phyloP scores from a whole-genome alignment of 1,139 yeast genomes.

The Sugiyamaella pinicola region DNA sequence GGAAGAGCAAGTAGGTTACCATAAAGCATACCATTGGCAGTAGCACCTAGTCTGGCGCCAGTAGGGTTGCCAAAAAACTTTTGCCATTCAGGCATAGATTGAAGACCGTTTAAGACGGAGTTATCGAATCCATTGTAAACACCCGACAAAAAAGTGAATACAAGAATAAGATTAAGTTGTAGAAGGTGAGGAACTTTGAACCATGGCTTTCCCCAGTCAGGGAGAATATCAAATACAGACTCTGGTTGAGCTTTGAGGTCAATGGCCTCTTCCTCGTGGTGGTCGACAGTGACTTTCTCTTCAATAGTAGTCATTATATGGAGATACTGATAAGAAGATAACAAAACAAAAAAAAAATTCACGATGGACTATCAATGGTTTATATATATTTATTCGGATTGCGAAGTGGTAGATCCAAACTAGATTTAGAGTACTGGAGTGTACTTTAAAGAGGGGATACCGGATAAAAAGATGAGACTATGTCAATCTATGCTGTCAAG shows the following conservation, averaged over 20 bases:
- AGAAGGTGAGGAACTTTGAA: conserved; percentile 44
- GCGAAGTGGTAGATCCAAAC: not conserved
- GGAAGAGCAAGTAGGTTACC: conserved; percentile 20
- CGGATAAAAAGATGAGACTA: not conserved
- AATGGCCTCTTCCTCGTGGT: conserved; percentile 6
- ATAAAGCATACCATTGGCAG: conserved; percentile 50
- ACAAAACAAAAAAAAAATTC: conserved; percentile 2
- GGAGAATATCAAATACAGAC: conserved; percentile 29
- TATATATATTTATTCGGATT: conserved; percentile 7
- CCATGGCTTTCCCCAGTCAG: conserved; percentile 43
- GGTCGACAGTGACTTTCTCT: conserved; percentile 10
- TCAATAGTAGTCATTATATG: conserved; percentile 9
- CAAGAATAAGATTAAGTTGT: conserved; percentile 44
- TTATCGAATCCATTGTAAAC: conserved; percentile 58
- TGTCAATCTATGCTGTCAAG: conserved; percentile 4
- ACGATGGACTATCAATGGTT: conserved; percentile 9
- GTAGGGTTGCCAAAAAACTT: conserved; percentile 45
- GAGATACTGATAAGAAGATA: not conserved
- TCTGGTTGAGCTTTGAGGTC: conserved; percentile 10
- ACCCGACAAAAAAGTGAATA: conserved; percentile 49
- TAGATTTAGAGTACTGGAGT: too few relatives aligned
- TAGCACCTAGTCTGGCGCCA: conserved; percentile 51
- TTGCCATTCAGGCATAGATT: conserved; percentile 47
- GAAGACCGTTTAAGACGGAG: conserved; percentile 55
- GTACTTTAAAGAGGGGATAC: conserved; percentile 9